A percentile compares a stretch with the other conserved stretches of the same genome.
Evolutionary conservation across 75 land plant species (phyloP).

Genomic region (Sequoia sempervirens): DNA sequence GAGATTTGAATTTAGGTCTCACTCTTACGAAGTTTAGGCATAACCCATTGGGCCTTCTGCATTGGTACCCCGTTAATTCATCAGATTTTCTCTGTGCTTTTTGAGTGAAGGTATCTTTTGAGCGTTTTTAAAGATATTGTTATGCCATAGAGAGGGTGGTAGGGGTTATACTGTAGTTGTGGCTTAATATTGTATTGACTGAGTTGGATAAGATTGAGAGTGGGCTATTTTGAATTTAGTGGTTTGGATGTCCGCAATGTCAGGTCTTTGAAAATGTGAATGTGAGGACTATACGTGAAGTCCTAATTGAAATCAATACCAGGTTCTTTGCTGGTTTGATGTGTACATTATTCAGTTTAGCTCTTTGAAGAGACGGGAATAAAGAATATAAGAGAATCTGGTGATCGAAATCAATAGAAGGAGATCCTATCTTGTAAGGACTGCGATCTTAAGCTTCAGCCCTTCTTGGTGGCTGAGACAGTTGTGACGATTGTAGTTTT

Average conservation of each 20-base stretch:
- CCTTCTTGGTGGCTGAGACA: not conserved
- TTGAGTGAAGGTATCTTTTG: not conserved
- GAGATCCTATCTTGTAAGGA: not conserved
- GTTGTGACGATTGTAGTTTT: not conserved
- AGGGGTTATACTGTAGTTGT: not conserved
- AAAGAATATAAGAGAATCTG: not conserved
- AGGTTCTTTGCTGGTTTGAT: not conserved
- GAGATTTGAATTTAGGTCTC: not conserved
- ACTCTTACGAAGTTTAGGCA: not conserved
- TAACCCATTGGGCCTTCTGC: not conserved
- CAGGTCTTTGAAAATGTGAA: not conserved
- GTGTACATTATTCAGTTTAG: not conserved
- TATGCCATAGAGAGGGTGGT: not conserved
- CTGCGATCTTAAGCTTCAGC: not conserved
- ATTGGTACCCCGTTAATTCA: not conserved
- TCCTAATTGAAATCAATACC: not conserved
- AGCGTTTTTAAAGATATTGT: not conserved
- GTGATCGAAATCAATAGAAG: not conserved
- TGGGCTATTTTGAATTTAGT: not conserved
- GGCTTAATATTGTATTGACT: not conserved
- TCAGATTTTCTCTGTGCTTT: not conserved
- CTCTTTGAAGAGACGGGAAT: not conserved
- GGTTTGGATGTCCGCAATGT: not conserved
- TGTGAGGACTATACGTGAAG: not conserved
- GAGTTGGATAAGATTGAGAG: not conserved